phyloP scores from a whole-genome alignment of 441 rosid species.

The Dalechampia spathulata region DNA sequence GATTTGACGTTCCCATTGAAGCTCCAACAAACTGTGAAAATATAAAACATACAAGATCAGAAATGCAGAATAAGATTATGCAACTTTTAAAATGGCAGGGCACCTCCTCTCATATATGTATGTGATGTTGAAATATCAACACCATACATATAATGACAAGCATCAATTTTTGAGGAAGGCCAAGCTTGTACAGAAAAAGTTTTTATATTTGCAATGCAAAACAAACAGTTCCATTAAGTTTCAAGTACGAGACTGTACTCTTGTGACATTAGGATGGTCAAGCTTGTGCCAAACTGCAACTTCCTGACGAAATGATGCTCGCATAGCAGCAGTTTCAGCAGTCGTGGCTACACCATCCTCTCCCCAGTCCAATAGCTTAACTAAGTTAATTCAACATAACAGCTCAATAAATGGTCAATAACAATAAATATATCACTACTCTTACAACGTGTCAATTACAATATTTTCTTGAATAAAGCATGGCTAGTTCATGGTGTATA shows the following conservation, averaged over 20 bases:
- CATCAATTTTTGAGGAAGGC: no score
- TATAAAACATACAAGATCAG: neutral
- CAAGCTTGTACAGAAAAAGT: neutral
- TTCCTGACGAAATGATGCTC: conserved; percentile 75
- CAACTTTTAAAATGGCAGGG: no score
- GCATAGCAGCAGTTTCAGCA: conserved; percentile 63
- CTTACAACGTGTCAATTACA: neutral
- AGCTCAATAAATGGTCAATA: conserved; percentile 7
- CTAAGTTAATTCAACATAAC: conserved; percentile 30
- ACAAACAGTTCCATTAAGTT: neutral
- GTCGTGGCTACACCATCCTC: conserved; percentile 70
- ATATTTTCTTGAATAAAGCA: no score
- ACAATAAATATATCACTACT: neutral
- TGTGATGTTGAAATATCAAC: no score
- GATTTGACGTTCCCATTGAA: conserved; percentile 80
- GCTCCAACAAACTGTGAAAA: conserved; percentile 62
- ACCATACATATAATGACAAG: no score
- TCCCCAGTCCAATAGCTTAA: conserved; percentile 87
- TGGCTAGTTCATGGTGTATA: no score
- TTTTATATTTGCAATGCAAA: neutral
- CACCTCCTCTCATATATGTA: no score
- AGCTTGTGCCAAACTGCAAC: conserved; percentile 98
- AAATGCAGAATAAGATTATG: neutral
- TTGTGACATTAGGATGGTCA: conserved; percentile 82
- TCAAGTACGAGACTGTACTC: conserved; percentile 31